Evolutionary conservation across 352 stramenopile genomes (phyloP).

Genomic region (Phytopythium kandeliae): DNA sequence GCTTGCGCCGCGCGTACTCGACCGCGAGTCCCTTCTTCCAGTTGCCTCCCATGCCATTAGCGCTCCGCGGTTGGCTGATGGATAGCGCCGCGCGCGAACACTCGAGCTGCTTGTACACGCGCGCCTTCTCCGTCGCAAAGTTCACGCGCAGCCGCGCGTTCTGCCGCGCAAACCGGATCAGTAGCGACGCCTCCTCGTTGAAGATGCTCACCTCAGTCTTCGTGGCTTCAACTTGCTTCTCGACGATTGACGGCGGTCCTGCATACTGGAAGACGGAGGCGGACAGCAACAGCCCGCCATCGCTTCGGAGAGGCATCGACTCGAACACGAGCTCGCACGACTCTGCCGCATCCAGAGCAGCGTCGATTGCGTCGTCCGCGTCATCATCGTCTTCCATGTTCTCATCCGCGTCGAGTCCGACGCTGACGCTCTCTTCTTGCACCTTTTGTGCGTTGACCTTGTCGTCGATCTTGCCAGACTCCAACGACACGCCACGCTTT

Average conservation of each 20-base stretch:
- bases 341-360: constrained; percentile 31
- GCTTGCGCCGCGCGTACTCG: constrained; percentile 56
- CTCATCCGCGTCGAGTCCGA: constrained; percentile 3
- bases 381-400: constrained; percentile 13
- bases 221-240: constrained; percentile 1
- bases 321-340: constrained; percentile 34
- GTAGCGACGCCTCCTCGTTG: constrained; percentile 29
- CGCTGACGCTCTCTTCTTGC: background rate
- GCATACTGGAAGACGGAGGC: constrained; percentile 42
- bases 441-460: background rate
- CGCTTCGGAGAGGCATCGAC: constrained; percentile 28
- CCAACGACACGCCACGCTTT: background rate
- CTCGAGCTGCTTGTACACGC: constrained; percentile 39
- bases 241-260: background rate
- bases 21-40: constrained; percentile 45
- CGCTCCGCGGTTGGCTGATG: background rate
- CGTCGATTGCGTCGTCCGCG: constrained; percentile 20
- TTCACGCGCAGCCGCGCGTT: constrained; percentile 47
- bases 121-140: constrained; percentile 35
- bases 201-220: constrained; percentile 9
- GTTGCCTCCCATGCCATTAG: constrained; percentile 17
- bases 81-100: constrained; percentile 25
- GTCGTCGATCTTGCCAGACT: too few relatives aligned
- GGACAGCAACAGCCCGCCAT: constrained; percentile 29
- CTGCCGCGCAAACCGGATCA: constrained; percentile 43